Evolutionary conservation across 139 green algal genomes (phyloP).

Genomic region (Asterochloris sp.): DNA sequence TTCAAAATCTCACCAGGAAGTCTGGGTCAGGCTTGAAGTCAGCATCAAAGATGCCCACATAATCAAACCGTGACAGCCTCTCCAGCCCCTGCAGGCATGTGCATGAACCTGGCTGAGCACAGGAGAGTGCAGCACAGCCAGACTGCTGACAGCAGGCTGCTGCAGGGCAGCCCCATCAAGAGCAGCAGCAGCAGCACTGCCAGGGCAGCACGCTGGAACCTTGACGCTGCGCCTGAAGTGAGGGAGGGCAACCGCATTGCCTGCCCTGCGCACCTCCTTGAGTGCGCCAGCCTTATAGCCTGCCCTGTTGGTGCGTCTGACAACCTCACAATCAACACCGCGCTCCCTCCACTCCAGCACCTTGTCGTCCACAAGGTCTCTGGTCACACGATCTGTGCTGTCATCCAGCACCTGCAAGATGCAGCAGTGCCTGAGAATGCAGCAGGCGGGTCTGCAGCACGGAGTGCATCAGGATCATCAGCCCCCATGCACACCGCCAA

Average conservation of each 20-base stretch:
- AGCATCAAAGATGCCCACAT: slow-evolving; percentile 84
- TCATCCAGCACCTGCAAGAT: slow-evolving; percentile 76
- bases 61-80: slow-evolving; percentile 52
- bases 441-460: no score
- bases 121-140: no score
- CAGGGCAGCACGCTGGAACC: neutral
- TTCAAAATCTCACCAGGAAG: slow-evolving; percentile 56
- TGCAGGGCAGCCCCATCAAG: no score
- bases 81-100: slow-evolving; percentile 49
- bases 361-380: slow-evolving; percentile 69
- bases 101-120: no score
- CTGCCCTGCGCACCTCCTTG: slow-evolving; percentile 50
- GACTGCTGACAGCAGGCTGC: no score
- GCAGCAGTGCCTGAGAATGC: no score
- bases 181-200: neutral
- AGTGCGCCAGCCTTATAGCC: slow-evolving; percentile 89
- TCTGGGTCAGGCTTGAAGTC: slow-evolving; percentile 81
- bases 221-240: neutral
- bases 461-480: no score
- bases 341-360: slow-evolving; percentile 63
- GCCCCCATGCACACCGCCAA: no score
- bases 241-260: neutral
- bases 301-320: slow-evolving; percentile 64
- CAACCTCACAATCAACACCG: slow-evolving; percentile 56
- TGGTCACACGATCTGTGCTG: slow-evolving; percentile 65